Percentiles rank a stretch among this genome's conserved stretches.
These are phyloP conservation scores for Ajuga chamaepitys DNA, from an alignment of 257 asterid species.

Conservation along the genomic window DNA sequence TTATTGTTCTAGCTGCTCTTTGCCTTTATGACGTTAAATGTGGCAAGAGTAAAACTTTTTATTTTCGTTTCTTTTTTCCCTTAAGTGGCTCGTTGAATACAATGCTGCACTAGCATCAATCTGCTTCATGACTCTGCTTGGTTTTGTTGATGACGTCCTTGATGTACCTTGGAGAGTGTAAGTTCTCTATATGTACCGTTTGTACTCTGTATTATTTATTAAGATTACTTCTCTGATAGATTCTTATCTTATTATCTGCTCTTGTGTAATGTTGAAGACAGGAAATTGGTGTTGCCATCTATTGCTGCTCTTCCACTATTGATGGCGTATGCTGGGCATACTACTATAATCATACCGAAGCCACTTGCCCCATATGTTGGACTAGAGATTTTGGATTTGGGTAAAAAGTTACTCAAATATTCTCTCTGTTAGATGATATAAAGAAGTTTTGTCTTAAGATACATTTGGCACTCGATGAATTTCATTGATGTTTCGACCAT, in stretches of 20 bases:
- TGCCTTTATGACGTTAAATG: not conserved
- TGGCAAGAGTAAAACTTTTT: not conserved
- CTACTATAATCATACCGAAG: conserved; percentile 80
- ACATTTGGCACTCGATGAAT: not conserved
- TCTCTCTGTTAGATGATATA: not conserved
- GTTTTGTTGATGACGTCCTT: conserved; percentile 95
- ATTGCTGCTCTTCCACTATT: conserved; percentile 85
- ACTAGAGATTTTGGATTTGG: conserved; percentile 59
- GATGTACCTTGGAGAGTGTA: conserved; percentile 99
- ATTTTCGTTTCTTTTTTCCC: conserved; percentile 5
- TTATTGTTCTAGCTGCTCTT: not conserved
- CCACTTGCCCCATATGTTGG: conserved; percentile 70
- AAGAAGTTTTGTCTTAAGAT: not conserved
- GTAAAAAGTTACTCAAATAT: conserved; percentile 26
- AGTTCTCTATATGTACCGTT: conserved; percentile 26
- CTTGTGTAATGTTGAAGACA: conserved; percentile 35
- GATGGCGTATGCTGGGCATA: conserved; percentile 97
- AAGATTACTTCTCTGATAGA: not conserved
- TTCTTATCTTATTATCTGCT: conserved; percentile 32
- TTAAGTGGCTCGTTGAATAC: conserved; percentile 95
- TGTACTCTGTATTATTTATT: not conserved
- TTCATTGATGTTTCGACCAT: not conserved
- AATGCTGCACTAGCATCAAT: conserved; percentile 94
- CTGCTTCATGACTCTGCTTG: conserved; percentile 93
- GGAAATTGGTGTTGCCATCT: conserved; percentile 81